Percentiles rank a stretch among this genome's conserved stretches.
phyloP scores from a whole-genome alignment of 305 asterid species.

The Plantago rigida region DNA sequence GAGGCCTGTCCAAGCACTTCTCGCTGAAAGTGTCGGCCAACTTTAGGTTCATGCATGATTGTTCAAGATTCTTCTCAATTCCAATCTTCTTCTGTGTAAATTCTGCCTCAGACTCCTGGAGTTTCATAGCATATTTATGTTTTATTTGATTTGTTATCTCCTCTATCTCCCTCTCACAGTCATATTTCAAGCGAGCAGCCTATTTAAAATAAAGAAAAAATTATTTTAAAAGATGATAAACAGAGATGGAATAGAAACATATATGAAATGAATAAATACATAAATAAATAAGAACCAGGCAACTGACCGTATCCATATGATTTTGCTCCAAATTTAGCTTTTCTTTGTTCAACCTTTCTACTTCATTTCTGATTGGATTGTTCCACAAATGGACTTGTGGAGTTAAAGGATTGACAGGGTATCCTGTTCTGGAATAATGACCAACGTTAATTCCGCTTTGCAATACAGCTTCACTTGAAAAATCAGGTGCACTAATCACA shows the following conservation, averaged over 20 bases:
- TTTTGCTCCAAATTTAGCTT: slow-evolving; percentile 30
- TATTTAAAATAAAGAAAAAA: slow-evolving; percentile 31
- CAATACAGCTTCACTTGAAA: slow-evolving; percentile 31
- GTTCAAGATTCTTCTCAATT: slow-evolving; percentile 33
- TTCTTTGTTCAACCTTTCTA: slow-evolving; percentile 39
- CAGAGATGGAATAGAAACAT: slow-evolving; percentile 10
- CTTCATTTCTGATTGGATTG: slow-evolving; percentile 44
- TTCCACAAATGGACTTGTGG: slow-evolving; percentile 28
- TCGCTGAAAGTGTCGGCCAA: slow-evolving; percentile 57
- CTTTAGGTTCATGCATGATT: slow-evolving; percentile 38
- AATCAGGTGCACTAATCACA: slow-evolving; percentile 28
- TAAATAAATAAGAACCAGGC: slow-evolving; percentile 16
- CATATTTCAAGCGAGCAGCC: slow-evolving; percentile 41
- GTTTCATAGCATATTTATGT: slow-evolving; percentile 39
- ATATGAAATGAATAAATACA: too few relatives aligned
- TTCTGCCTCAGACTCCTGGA: slow-evolving; percentile 38
- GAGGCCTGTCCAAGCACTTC: slow-evolving; percentile 54
- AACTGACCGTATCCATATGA: slow-evolving; percentile 40
- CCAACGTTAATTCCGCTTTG: slow-evolving; percentile 28
- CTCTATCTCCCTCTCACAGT: slow-evolving; percentile 50
- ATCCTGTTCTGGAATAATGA: slow-evolving; percentile 29
- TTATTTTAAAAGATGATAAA: slow-evolving; percentile 9
- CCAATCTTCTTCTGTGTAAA: slow-evolving; percentile 30
- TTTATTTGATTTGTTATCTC: slow-evolving; percentile 43
- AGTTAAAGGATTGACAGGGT: slow-evolving; percentile 24